Evolutionary conservation across 1,284 basidiomycete species (phyloP).

Genomic region (Rhodotorula sp.): DNA sequence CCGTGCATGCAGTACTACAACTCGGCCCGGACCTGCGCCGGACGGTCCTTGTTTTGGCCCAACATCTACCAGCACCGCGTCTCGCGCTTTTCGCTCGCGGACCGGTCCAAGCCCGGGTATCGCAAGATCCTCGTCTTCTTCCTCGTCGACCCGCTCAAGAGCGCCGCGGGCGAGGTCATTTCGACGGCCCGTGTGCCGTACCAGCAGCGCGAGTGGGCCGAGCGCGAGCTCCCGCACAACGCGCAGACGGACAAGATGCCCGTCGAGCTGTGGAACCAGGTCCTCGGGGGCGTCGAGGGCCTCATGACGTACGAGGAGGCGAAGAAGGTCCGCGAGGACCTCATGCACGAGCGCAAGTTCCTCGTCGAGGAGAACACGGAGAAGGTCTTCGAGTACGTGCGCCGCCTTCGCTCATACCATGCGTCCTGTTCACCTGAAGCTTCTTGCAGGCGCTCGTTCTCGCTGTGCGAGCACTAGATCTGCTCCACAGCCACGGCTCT

Average conservation of each 20-base stretch:
- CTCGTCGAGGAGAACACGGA: constrained; percentile 20
- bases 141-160: constrained; percentile 56
- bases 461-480: constrained; percentile 31
- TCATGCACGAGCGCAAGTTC: constrained; percentile 50
- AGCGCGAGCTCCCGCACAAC: background rate
- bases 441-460: constrained; percentile 7
- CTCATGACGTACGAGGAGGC: constrained; percentile 48
- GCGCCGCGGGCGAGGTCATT: constrained; percentile 44
- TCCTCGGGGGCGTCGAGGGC: constrained; percentile 11
- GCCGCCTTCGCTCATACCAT: background rate
- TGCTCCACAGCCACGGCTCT: no score
- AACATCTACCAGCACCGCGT: constrained; percentile 61
- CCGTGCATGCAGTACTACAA: constrained; percentile 50
- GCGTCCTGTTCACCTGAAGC: background rate
- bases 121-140: constrained; percentile 59
- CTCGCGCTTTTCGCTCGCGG: constrained; percentile 54
- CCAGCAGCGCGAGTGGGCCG: constrained; percentile 50
- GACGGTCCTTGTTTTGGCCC: constrained; percentile 57
- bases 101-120: constrained; percentile 56
- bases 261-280: constrained; percentile 41
- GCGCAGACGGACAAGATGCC: constrained; percentile 25
- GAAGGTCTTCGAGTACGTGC: constrained; percentile 24
- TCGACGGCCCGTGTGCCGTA: constrained; percentile 56
- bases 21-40: constrained; percentile 50
- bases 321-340: constrained; percentile 45